These are phyloP conservation scores for Ascochyta lentis DNA, from an alignment of 2,329 filamentous ascomycete species.

Conservation along the genomic window DNA sequence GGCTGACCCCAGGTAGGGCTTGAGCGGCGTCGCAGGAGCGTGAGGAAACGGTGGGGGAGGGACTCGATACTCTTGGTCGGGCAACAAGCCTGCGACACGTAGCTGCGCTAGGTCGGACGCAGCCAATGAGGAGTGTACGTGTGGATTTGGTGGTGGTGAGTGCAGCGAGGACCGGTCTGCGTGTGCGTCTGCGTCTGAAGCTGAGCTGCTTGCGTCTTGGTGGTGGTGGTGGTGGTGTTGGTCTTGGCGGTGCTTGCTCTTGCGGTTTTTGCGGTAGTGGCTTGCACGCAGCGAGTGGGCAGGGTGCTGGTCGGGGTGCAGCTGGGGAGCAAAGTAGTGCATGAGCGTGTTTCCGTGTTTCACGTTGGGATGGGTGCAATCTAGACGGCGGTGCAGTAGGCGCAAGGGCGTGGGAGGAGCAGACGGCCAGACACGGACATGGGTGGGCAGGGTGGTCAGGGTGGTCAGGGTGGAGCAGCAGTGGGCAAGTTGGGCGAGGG, in stretches of 20 bases:
- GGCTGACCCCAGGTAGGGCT: constrained; percentile 22
- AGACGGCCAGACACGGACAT: neutral
- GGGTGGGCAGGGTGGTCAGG: no score
- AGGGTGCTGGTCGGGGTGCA: constrained; percentile 36
- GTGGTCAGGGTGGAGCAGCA: neutral
- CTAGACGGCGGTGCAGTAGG: neutral
- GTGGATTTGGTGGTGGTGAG: constrained; percentile 14
- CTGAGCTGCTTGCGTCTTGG: neutral
- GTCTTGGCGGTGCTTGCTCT: constrained; percentile 27
- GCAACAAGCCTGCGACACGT: constrained; percentile 51
- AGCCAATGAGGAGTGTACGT: constrained; percentile 27
- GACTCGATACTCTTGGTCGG: constrained; percentile 46
- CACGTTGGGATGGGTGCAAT: neutral
- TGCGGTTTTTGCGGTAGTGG: constrained; percentile 36
- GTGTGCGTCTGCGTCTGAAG: constrained; percentile 10
- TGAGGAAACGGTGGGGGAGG: constrained; percentile 56
- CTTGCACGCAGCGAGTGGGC: constrained; percentile 42
- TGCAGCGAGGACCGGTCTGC: constrained; percentile 8
- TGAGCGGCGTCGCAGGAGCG: constrained; percentile 36
- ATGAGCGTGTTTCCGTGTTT: constrained; percentile 24
- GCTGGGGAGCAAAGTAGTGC: constrained; percentile 44
- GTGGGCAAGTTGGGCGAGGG: constrained; percentile 1
- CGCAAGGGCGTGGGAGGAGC: constrained; percentile 6
- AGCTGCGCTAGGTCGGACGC: constrained; percentile 37
- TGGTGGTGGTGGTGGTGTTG: constrained; percentile 21